These are phyloP conservation scores for Rhipidocladum racemiflorum DNA, from an alignment of 176 grass and related monocot species.

Conservation along the genomic window DNA sequence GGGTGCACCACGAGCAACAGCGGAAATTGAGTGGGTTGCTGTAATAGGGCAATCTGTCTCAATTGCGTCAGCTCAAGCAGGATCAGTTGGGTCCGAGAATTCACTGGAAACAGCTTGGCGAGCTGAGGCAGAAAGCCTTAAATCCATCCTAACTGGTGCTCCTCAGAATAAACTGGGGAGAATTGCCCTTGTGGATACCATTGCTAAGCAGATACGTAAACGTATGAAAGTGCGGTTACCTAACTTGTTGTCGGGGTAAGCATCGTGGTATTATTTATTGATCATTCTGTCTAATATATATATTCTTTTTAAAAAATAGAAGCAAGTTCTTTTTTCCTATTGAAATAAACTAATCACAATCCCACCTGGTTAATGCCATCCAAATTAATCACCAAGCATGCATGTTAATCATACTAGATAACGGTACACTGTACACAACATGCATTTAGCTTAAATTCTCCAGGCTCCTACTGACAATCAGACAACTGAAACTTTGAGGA, in stretches of 20 bases:
- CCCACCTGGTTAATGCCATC: neutral
- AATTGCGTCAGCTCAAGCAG: slow-evolving; percentile 78
- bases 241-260: slow-evolving; percentile 72
- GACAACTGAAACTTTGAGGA: neutral
- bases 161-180: slow-evolving; percentile 77
- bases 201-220: slow-evolving; percentile 88
- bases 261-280: neutral
- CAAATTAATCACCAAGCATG: neutral
- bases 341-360: neutral
- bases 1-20: slow-evolving; percentile 56
- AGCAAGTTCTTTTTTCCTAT: neutral
- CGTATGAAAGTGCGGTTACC: slow-evolving; percentile 87
- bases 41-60: slow-evolving; percentile 88
- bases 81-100: slow-evolving; percentile 80
- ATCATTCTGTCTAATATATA: neutral
- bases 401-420: neutral
- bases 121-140: slow-evolving; percentile 80
- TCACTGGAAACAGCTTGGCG: slow-evolving; percentile 92
- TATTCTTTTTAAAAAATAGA: neutral
- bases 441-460: neutral
- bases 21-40: slow-evolving; percentile 81
- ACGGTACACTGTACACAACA: neutral
- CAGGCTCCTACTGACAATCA: neutral
- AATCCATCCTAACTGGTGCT: slow-evolving; percentile 71
- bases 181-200: slow-evolving; percentile 79